Evolutionary conservation across 2,329 filamentous ascomycete species (phyloP), one percentile per base, ranked within the genome.

Genomic region (Xylaria sp.): DNA sequence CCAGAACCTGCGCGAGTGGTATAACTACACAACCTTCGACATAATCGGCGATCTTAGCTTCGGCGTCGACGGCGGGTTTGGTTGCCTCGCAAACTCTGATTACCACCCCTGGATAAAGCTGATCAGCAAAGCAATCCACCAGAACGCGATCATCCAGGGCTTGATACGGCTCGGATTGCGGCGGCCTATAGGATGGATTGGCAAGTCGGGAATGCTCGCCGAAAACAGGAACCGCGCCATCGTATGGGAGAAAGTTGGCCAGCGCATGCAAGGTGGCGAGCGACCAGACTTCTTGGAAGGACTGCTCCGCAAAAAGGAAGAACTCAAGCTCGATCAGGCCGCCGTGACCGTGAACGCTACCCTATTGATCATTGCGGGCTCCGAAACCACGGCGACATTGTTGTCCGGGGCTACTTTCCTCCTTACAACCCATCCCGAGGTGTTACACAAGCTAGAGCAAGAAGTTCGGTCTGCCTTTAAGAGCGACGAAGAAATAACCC

Each of bases 381-480:
- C 78, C 1, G 82, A 84, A 65, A 85, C 82, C 1, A 83, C 81
- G 0, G 79, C 81, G 0, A 82, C 80, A 0, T 68, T 80, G 0
- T 70, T 84, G 2, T 70, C 73, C 61, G 68, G 79, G 60, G 66
- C 73, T 62, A 69, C 72, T 0, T 83, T 74, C 59, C 67, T 78
- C 5, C 69, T 84, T 3, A 67, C 79, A 2, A 73, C 71, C 0
- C 72, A 80, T 53, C 76, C 74, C 0, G 59, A 72, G 0, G 60
- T 62, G 5, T 61, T 77, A 9, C 48, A 65, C n/a, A 77, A 69
- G 51, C 44, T 81, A 5, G 69, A 69, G 2, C 19, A 72, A 3
- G 80, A 83, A 68, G 73, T 83, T 6, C 74, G 79, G 2, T 68
- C 70, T 1, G 48, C 70, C 1, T 81, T 80, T 54, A 63, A 66